Percentiles rank a stretch among this genome's conserved stretches.
These are phyloP conservation scores for Tricholomella constricta DNA, from an alignment of 768 basidiomycete genomes.

Conservation along the genomic window DNA sequence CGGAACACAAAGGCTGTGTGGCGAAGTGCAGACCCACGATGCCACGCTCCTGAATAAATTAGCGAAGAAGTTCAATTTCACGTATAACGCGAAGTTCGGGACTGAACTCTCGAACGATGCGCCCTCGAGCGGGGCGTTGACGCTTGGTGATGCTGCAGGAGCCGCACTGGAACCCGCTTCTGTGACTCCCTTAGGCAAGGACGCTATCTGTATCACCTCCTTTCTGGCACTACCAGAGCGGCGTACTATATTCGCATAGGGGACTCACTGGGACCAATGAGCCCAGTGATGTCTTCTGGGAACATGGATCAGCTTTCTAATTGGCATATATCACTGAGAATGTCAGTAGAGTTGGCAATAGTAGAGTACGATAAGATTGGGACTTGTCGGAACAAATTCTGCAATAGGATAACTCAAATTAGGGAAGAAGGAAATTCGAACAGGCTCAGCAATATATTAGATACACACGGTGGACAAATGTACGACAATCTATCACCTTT, in stretches of 20 bases:
- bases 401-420: conserved; percentile 58
- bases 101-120: conserved; percentile 32
- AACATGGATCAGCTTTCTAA: too few relatives aligned
- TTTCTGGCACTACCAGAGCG: conserved; percentile 68
- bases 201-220: conserved; percentile 49
- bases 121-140: conserved; percentile 46
- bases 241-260: conserved; percentile 55
- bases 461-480: conserved; percentile 81
- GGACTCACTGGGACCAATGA: conserved; percentile 31
- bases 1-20: conserved; percentile 5
- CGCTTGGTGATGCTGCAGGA: conserved; percentile 48
- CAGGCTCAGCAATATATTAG: conserved; percentile 37
- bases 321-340: too few relatives aligned
- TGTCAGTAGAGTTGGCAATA: neutral
- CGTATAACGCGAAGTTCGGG: conserved; percentile 62
- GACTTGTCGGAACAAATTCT: conserved; percentile 62
- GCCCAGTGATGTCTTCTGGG: conserved; percentile 51
- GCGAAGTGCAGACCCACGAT: conserved; percentile 45
- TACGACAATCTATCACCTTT: conserved; percentile 35
- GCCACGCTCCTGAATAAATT: conserved; percentile 45
- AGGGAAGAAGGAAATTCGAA: conserved; percentile 34
- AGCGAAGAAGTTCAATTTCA: conserved; percentile 55
- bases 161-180: conserved; percentile 68
- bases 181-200: conserved; percentile 47
- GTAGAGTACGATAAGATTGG: conserved; percentile 65